Conservation (phyloP, 2,329 filamentous ascomycete species). For the Plenodomus lindquistii region DNA sequence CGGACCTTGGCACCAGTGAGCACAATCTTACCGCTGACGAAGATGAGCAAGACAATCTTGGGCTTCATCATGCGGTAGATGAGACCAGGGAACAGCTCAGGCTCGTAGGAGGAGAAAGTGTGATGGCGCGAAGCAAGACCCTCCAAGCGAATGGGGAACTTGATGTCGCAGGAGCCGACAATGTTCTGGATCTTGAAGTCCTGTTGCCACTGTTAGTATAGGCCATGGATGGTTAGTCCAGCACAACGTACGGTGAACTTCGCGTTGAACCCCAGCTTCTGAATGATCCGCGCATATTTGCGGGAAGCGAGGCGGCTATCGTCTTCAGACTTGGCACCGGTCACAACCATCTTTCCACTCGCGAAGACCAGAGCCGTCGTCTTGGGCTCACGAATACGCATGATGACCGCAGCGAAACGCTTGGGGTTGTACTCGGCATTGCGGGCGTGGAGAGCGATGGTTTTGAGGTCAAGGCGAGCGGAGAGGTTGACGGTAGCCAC, state of each 20-base stretch:
- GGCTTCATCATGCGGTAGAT: constrained; percentile 99
- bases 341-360: constrained; percentile 99
- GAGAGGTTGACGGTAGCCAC: constrained; percentile 98
- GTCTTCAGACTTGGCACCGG: constrained; percentile 95
- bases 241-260: constrained; percentile 73
- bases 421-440: constrained; percentile 99
- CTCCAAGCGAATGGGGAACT: constrained; percentile 97
- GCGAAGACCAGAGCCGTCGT: constrained; percentile 98
- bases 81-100: constrained; percentile 96
- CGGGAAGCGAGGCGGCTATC: constrained; percentile 95
- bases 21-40: constrained; percentile 97
- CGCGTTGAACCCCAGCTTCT: constrained; percentile 98
- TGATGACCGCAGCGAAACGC: constrained; percentile 99
- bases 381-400: constrained; percentile 99
- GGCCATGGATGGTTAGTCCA: constrained; percentile 13
- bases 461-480: constrained; percentile 98
- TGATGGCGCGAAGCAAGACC: constrained; percentile 96
- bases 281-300: constrained; percentile 98
- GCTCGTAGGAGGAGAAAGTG: constrained; percentile 94
- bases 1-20: constrained; percentile 96
- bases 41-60: constrained; percentile 97
- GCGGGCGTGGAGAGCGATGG: constrained; percentile 94
- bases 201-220: constrained; percentile 22
- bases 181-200: constrained; percentile 99
- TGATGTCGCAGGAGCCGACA: constrained; percentile 97